Conservation (phyloP, 306 rosid genomes). For the Sesbania bispinosa region DNA sequence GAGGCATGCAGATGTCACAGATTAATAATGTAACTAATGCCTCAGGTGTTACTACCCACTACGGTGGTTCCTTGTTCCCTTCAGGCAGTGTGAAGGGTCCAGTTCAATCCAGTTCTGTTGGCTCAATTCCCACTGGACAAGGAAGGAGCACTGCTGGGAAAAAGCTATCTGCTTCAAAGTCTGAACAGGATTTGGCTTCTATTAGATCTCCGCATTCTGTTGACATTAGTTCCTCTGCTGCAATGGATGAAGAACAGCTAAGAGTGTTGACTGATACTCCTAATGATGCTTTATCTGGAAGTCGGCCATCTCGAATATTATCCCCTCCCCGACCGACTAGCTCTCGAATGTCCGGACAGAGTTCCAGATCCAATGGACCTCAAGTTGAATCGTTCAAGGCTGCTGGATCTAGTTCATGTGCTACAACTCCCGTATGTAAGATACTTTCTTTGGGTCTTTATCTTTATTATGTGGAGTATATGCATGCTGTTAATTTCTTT, state of each 20-base stretch:
- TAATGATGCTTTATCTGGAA: constrained; percentile 59
- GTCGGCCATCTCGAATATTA: constrained; percentile 56
- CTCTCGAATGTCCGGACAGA: constrained; percentile 47
- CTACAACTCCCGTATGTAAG: constrained; percentile 83
- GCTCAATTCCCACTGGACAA: constrained; percentile 54
- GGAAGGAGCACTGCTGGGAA: constrained; percentile 61
- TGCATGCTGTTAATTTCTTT: neutral
- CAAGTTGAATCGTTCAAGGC: constrained; percentile 55
- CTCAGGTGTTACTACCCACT: constrained; percentile 41
- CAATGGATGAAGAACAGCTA: constrained; percentile 77
- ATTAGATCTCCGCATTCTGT: constrained; percentile 65
- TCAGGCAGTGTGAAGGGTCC: constrained; percentile 65
- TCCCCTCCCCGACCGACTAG: constrained; percentile 66
- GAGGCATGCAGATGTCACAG: constrained; percentile 59
- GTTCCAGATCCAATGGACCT: constrained; percentile 58
- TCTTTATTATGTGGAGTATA: constrained; percentile 18
- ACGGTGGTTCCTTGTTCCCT: constrained; percentile 57
- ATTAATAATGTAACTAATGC: constrained; percentile 43
- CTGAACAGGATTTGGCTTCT: constrained; percentile 95
- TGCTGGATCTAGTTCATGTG: constrained; percentile 61
- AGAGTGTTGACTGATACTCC: constrained; percentile 59
- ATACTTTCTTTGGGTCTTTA: constrained; percentile 38
- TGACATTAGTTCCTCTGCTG: constrained; percentile 53
- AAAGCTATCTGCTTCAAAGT: constrained; percentile 76
- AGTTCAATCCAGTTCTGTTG: constrained; percentile 62